Evolutionary conservation across 352 stramenopile genomes (phyloP).

Genomic region (Phytophthora pseudosyringae): DNA sequence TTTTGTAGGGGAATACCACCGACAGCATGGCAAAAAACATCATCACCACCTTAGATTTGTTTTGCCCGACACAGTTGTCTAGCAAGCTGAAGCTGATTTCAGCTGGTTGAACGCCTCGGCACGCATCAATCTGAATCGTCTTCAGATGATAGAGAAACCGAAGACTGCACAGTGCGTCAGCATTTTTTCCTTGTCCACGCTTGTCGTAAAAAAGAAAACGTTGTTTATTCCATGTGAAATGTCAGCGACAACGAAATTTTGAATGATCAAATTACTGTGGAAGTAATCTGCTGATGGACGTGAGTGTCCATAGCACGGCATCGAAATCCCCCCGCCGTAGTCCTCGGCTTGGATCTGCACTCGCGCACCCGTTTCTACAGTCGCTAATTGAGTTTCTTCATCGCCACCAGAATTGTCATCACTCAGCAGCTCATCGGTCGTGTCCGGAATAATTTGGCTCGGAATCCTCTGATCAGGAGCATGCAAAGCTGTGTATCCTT

Average conservation of each 20-base stretch:
- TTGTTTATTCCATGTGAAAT: slow-evolving; percentile 3
- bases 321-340: slow-evolving; percentile 12
- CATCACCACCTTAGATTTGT: slow-evolving; percentile 14
- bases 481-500: too few species aligned
- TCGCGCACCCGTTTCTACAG: too few species aligned
- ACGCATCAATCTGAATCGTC: too few species aligned
- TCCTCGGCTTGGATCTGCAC: slow-evolving; percentile 8
- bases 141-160: slow-evolving; percentile 4
- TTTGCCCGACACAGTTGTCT: slow-evolving; percentile 12
- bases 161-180: slow-evolving; percentile 2
- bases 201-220: slow-evolving; percentile 15
- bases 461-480: too few species aligned
- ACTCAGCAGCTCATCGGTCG: too few species aligned
- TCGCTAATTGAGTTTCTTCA: too few species aligned
- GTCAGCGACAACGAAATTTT: slow-evolving; percentile 18
- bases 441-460: too few species aligned
- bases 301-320: slow-evolving; percentile 9
- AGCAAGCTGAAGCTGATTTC: slow-evolving; percentile 10
- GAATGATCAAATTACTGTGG: slow-evolving; percentile 19
- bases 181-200: slow-evolving; percentile 8
- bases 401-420: too few species aligned
- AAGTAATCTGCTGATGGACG: slow-evolving; percentile 22
- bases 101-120: too few species aligned
- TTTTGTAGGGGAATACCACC: slow-evolving; percentile 3
- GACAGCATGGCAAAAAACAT: slow-evolving; percentile 9